Evolutionary conservation across 2,329 filamentous ascomycete species (phyloP).

Genomic region (Incumbomyces delicatus): DNA sequence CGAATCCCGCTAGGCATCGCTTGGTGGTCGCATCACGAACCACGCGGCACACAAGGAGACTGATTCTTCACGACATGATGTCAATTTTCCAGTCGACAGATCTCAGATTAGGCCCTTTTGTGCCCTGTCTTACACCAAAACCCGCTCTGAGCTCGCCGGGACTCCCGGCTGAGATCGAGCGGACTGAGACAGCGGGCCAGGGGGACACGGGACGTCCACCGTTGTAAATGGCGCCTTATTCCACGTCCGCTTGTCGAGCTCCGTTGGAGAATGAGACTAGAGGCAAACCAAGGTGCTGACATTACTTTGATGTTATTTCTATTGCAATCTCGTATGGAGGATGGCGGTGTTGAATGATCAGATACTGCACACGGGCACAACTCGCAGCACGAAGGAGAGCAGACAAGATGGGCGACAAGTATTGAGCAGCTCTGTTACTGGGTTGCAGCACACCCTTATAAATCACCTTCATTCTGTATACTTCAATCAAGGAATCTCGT

Average conservation of each 20-base stretch:
- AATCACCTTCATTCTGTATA: too few relatives aligned
- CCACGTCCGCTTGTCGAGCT: constrained; percentile 2
- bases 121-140: constrained; percentile 3
- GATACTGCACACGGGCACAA: too few relatives aligned
- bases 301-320: not conserved
- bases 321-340: too few relatives aligned
- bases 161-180: constrained; percentile 1
- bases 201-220: not conserved
- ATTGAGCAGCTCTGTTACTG: too few relatives aligned
- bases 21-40: constrained; percentile 4
- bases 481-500: too few relatives aligned
- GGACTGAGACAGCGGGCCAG: not conserved
- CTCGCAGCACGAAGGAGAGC: too few relatives aligned
- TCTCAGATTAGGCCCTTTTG: constrained; percentile 1
- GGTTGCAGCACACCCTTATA: too few relatives aligned
- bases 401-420: too few relatives aligned
- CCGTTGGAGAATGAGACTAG: constrained; percentile 2
- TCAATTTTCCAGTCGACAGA: constrained; percentile 9
- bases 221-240: constrained; percentile 7
- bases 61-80: not conserved
- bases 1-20: not conserved
- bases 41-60: constrained; percentile 3
- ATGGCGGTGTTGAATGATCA: too few relatives aligned
- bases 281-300: constrained; percentile 5
- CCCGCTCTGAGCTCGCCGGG: constrained; percentile 2